These are phyloP conservation scores for Cystobasidium tubakii DNA, from an alignment of 768 basidiomycete species.

Conservation along the genomic window DNA sequence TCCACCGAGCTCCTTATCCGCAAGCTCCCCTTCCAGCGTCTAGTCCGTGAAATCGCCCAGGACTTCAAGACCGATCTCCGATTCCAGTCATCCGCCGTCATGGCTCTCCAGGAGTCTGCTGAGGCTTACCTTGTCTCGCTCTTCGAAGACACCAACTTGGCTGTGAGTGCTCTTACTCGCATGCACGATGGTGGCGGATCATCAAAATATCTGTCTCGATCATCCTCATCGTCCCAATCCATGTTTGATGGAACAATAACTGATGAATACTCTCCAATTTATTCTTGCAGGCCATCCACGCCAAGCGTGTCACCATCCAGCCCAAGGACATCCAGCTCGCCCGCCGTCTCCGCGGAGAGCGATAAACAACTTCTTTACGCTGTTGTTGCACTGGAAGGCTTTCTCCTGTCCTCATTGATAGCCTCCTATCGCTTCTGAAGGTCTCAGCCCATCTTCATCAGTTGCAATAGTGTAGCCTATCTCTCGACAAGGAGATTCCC, in stretches of 20 bases:
- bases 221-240: neutral
- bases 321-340: constrained; percentile 55
- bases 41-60: constrained; percentile 70
- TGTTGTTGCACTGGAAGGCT: neutral
- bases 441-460: neutral
- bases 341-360: constrained; percentile 55
- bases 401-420: neutral
- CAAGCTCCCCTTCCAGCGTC: constrained; percentile 57
- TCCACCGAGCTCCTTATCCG: constrained; percentile 50
- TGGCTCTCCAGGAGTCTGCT: constrained; percentile 57
- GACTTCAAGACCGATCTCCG: constrained; percentile 64
- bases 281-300: constrained; percentile 51
- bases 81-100: constrained; percentile 56
- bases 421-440: constrained; percentile 2
- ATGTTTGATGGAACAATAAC: neutral
- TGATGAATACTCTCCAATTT: neutral
- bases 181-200: neutral
- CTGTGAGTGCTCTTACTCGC: constrained; percentile 40
- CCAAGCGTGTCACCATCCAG: constrained; percentile 67
- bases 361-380: constrained; percentile 46
- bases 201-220: constrained; percentile 22
- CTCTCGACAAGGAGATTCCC: neutral
- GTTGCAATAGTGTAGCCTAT: constrained; percentile 10
- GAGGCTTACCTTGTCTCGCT: constrained; percentile 57
- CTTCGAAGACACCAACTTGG: constrained; percentile 54